phyloP scores from a whole-genome alignment of 352 stramenopile genomes.

The Globisporangium mamillatum region DNA sequence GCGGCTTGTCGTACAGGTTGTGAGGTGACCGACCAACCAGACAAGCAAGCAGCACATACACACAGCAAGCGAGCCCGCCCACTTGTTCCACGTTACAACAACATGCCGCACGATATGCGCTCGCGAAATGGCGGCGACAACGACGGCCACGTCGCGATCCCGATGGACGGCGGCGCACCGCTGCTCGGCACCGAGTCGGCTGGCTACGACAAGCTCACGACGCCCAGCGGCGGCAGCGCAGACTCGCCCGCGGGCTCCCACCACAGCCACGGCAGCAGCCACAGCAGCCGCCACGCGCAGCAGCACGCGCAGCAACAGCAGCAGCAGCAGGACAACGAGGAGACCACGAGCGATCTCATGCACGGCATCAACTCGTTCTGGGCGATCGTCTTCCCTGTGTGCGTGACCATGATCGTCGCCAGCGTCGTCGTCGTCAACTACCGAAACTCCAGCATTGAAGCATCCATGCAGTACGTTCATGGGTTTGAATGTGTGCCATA shows the following conservation, averaged over 20 bases:
- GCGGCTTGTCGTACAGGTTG: neutral
- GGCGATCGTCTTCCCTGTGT: constrained; percentile 80
- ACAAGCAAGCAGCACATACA: neutral
- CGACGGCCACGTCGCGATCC: constrained; percentile 26
- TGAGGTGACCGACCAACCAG: neutral
- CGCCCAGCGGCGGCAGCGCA: constrained; percentile 32
- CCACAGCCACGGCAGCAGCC: constrained; percentile 9
- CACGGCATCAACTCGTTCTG: constrained; percentile 88
- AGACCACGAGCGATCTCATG: constrained; percentile 70
- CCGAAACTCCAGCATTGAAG: constrained; percentile 66
- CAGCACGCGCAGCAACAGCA: constrained; percentile 16
- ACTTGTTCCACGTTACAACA: neutral
- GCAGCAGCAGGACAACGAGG: constrained; percentile 22
- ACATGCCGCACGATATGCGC: constrained; percentile 18
- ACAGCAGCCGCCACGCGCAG: constrained; percentile 16
- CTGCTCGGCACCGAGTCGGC: constrained; percentile 23
- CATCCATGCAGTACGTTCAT: constrained; percentile 67
- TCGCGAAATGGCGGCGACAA: constrained; percentile 6
- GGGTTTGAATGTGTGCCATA: neutral
- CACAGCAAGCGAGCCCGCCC: neutral
- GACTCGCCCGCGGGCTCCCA: constrained; percentile 12
- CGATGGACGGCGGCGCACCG: constrained; percentile 33
- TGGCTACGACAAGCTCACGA: constrained; percentile 63
- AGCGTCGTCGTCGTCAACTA: constrained; percentile 86
- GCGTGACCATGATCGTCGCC: constrained; percentile 77